Evolutionary conservation across 2,329 filamentous ascomycete species (phyloP), one percentile per base, ranked within the genome.

Genomic region (Ophiostoma angusticollis): DNA sequence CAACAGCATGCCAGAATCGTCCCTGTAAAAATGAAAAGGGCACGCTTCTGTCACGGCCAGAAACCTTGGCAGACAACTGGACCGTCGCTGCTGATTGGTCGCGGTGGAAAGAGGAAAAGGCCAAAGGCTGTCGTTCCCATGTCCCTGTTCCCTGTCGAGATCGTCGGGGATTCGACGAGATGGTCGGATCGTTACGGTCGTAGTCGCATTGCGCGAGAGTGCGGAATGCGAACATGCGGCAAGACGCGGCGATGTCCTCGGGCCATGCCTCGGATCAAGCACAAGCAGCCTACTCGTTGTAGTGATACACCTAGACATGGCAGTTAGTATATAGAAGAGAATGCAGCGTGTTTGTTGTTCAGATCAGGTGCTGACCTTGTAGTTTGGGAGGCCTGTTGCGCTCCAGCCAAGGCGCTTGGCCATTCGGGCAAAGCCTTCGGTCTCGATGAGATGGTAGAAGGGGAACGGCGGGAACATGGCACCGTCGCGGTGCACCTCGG

Each of bases 341-440:
- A n/a, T n/a, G n/a, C n/a, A n/a, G n/a, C n/a, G n/a, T n/a, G n/a
- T n/a, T n/a, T n/a, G n/a, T n/a, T n/a, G n/a, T n/a, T n/a, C 14
- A 12, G 9, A 29, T 11, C 2, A 8, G 4, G 35, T 49, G 46
- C 74, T 57, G 63, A 95, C 91, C 70, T 89, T 87, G 64, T 98
- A 98, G 63, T 96, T 94, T 30, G 91, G 91, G 54, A 96, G 64
- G n/a, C 91, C 91, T 50, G 72, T 85, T 42, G 83, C 74, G 45
- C 80, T 70, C 78, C 86, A 95, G 35, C 86, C 86, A 54, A 98
- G 60, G 48, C 91, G 70, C 57, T 75, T 80, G 11, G 87, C 87
- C 91, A 98, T 98, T 63, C 89, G 94, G 14, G 91, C 87, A 54
- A 98, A 98, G 0, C 91, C 91, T 55, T 98, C 91, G 0, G 91